Conservation (phyloP, 345 rosid genomes). For the Lumnitzera racemosa region DNA sequence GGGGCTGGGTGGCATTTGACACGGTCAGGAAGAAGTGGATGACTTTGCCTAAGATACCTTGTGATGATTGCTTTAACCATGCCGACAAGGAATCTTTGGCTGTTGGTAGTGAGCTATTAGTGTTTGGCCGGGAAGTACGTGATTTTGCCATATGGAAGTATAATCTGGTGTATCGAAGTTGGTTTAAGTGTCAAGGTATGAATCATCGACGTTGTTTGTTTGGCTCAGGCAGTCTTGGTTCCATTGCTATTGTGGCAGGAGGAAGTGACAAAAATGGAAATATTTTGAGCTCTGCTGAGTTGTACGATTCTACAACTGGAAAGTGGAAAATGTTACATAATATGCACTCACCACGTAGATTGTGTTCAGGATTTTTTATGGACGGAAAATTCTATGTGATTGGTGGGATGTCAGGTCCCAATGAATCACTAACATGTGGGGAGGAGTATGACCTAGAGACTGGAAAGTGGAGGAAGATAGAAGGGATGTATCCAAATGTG, state of each 20-base stretch:
- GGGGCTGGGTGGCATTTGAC: slow-evolving; percentile 76
- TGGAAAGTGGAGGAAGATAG: slow-evolving; percentile 54
- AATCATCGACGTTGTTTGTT: slow-evolving; percentile 69
- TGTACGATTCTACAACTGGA: slow-evolving; percentile 56
- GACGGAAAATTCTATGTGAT: slow-evolving; percentile 71
- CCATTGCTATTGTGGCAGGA: slow-evolving; percentile 65
- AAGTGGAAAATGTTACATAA: slow-evolving; percentile 62
- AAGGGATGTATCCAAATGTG: slow-evolving; percentile 76
- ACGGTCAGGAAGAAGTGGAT: slow-evolving; percentile 56
- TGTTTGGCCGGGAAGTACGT: slow-evolving; percentile 62
- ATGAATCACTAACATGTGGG: slow-evolving; percentile 51
- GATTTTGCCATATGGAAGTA: slow-evolving; percentile 79
- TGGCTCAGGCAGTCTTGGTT: slow-evolving; percentile 62
- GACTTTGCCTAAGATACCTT: slow-evolving; percentile 70
- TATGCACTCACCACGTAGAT: slow-evolving; percentile 62
- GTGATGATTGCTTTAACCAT: slow-evolving; percentile 73
- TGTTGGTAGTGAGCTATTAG: slow-evolving; percentile 63
- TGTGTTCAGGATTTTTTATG: slow-evolving; percentile 83
- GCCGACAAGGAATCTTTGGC: slow-evolving; percentile 84
- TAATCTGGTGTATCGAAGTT: slow-evolving; percentile 37
- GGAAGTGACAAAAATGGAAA: slow-evolving; percentile 60
- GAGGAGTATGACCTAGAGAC: slow-evolving; percentile 65
- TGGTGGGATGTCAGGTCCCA: slow-evolving; percentile 70
- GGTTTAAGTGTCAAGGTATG: slow-evolving; percentile 73
- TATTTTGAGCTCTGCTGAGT: slow-evolving; percentile 54